phyloP scores from a whole-genome alignment of 1,284 basidiomycete genomes.

The Pseudozyma hubeiensis region DNA sequence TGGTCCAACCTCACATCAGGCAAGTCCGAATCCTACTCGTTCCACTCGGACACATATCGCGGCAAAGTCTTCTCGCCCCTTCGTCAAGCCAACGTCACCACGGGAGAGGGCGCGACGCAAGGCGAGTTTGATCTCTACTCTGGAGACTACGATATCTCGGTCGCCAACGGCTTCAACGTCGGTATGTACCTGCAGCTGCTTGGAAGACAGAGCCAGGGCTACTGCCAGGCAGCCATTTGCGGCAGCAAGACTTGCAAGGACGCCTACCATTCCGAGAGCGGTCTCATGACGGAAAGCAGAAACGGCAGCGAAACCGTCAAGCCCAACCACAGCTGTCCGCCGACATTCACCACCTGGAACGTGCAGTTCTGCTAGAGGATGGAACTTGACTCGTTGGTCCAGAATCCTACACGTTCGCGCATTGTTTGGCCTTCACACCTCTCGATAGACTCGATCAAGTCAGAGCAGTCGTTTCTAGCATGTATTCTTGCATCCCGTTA shows the following conservation, averaged over 20 bases:
- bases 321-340: constrained; percentile 50
- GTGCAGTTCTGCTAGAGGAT: constrained; percentile 43
- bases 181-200: constrained; percentile 28
- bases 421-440: not conserved
- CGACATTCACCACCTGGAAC: constrained; percentile 35
- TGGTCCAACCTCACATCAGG: constrained; percentile 33
- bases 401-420: too few relatives aligned
- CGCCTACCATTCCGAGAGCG: constrained; percentile 35
- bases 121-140: constrained; percentile 35
- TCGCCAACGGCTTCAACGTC: constrained; percentile 46
- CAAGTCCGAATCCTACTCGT: constrained; percentile 28
- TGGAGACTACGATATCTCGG: constrained; percentile 46
- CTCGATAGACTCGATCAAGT: not conserved
- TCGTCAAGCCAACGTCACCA: constrained; percentile 22
- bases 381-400: not conserved
- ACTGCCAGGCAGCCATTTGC: constrained; percentile 41
- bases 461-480: too few relatives aligned
- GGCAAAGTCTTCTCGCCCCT: constrained; percentile 50
- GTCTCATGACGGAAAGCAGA: constrained; percentile 27
- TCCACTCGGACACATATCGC: constrained; percentile 44
- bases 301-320: constrained; percentile 20
- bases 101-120: constrained; percentile 39
- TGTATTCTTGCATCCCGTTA: too few relatives aligned
- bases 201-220: constrained; percentile 29
- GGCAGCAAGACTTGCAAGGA: constrained; percentile 27